Evolutionary conservation across 768 basidiomycete genomes (phyloP), one percentile per base, ranked within the genome.

Genomic region (Hygrocybe coccinea): DNA sequence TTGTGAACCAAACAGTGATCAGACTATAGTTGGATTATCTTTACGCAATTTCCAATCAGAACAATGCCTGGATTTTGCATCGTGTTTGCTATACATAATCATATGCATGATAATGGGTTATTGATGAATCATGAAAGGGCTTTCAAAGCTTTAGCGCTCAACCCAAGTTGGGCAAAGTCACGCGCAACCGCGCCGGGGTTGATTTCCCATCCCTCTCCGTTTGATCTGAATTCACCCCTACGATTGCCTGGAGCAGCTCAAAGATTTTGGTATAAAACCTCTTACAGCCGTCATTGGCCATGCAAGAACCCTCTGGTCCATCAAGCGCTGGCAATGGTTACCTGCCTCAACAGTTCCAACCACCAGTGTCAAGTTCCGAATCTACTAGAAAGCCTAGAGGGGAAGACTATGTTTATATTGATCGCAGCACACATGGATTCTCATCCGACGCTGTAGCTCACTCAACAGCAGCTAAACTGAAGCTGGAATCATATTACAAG

Each of bases 401-500:
- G 19, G 41, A 44, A 19, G 93, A 95, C 69, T 91, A 90, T 75
- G 91, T 97, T 49, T 91, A 90, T 73, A 97, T 99, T 69, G 88
- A 95, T 61, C 81, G 95, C 59, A 86, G 80, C 45, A 80, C 86
- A 1, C 69, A 75, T 47, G 82, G 81, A 38, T 91, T 95, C 70
- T 87, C 89, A 6, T 86, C 90, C 51, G 84, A 89, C 57, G 86
- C 90, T 12, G 70, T 86, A 58, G 86, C 91, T 39, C 86, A 87
- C 60, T 89, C 91, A 15, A 95, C 93, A 69, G 83, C 82, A 38
- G 95, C 95, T 1, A 94, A 97, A 70, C 77, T 97, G 72, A 97
- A 95, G 72, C 80, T 98, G 48, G 97, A 98, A 72, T 87, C 94
- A 67, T 97, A 86, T 67, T 99, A 97, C 74, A 97, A 97, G 71